Conservation (phyloP, 1,284 basidiomycete species). For the Jaminaea rosea region DNA sequence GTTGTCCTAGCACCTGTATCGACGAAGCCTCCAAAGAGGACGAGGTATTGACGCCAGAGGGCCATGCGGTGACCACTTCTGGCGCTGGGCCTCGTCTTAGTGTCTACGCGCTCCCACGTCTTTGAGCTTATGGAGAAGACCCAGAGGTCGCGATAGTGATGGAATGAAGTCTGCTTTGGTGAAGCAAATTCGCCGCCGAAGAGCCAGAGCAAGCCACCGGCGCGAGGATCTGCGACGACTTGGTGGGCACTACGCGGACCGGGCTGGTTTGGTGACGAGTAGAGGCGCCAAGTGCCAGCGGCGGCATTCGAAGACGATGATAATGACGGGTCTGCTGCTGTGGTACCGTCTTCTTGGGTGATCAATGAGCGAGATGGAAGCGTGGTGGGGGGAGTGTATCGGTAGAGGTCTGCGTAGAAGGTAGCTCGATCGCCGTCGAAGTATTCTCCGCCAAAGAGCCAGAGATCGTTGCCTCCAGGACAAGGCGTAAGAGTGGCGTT, state of each 20-base stretch:
- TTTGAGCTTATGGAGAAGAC: constrained; percentile 48
- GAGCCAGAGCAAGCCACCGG: constrained; percentile 45
- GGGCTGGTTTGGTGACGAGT: constrained; percentile 39
- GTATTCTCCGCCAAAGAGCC: constrained; percentile 46
- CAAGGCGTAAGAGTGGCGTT: constrained; percentile 45
- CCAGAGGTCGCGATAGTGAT: constrained; percentile 69
- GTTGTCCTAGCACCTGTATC: constrained; percentile 68
- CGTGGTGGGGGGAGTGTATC: constrained; percentile 18
- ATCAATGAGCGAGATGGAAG: neutral
- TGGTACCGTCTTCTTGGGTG: neutral
- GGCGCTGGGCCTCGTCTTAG: constrained; percentile 69
- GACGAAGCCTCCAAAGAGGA: constrained; percentile 79
- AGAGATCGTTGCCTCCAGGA: constrained; percentile 42
- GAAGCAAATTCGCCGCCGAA: constrained; percentile 55
- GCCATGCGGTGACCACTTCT: constrained; percentile 78
- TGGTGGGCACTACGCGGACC: constrained; percentile 45
- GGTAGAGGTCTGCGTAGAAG: constrained; percentile 44
- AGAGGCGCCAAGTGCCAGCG: constrained; percentile 29
- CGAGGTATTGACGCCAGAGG: constrained; percentile 72
- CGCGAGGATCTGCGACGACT: constrained; percentile 32
- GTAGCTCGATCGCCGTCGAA: constrained; percentile 40
- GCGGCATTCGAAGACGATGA: neutral
- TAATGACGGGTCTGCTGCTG: too few species aligned
- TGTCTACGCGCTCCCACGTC: constrained; percentile 80
- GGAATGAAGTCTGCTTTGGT: constrained; percentile 74